phyloP scores from a whole-genome alignment of 495 filamentous ascomycete species.

The Aspergillus carlsbadensis region DNA sequence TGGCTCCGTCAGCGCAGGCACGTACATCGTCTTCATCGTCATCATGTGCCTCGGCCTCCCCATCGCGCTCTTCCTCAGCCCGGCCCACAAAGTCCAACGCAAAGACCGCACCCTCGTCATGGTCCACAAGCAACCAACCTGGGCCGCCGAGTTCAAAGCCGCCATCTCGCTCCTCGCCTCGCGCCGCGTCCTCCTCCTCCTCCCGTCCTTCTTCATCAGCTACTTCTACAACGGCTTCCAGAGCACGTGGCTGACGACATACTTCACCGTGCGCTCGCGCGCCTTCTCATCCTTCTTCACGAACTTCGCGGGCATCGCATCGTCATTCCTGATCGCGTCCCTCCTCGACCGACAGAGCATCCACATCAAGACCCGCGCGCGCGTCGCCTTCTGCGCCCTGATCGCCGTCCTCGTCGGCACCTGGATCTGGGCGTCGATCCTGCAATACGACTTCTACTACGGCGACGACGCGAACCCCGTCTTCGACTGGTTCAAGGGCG shows the following conservation, averaged over 20 bases:
- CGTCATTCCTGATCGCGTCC: constrained; percentile 30
- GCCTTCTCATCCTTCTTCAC: constrained; percentile 37
- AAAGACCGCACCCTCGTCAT: constrained; percentile 29
- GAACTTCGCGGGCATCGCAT: constrained; percentile 34
- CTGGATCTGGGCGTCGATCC: constrained; percentile 34
- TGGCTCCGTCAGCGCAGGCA: constrained; percentile 28
- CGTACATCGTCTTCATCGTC: constrained; percentile 35
- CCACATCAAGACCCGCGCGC: constrained; percentile 34
- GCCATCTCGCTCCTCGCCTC: constrained; percentile 26
- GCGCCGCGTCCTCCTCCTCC: constrained; percentile 27
- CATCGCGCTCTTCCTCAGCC: constrained; percentile 28
- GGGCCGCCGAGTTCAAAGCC: constrained; percentile 33
- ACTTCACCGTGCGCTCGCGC: constrained; percentile 35
- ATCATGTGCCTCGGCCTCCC: constrained; percentile 37
- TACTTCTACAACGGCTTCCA: constrained; percentile 39
- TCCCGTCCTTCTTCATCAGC: constrained; percentile 37
- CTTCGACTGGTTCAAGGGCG: constrained; percentile 35
- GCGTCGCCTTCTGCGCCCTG: constrained; percentile 27
- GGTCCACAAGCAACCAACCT: constrained; percentile 28
- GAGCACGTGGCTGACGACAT: constrained; percentile 32
- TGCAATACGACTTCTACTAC: constrained; percentile 32
- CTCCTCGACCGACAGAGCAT: constrained; percentile 34
- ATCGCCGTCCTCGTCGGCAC: constrained; percentile 27
- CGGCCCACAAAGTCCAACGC: constrained; percentile 33
- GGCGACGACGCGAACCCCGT: constrained; percentile 21